Base-by-base conservation (phyloP, 2,329 filamentous ascomycete genomes). In the Rachicladosporium sp. region DNA sequence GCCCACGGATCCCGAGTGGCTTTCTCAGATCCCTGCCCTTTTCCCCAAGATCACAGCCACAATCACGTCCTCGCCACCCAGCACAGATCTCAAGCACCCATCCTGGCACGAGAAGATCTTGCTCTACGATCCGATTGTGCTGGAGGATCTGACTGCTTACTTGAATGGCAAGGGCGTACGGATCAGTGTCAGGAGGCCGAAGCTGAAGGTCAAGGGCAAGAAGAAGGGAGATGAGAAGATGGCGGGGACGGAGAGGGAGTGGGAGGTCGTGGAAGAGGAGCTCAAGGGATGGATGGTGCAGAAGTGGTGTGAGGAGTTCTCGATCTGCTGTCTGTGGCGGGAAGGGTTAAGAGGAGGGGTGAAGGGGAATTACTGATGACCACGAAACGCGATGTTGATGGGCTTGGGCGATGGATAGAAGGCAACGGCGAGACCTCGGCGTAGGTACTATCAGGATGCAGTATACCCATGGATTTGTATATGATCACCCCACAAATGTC, bases 41-140 rank as follows among this genome's bases (percentile, higher is more conserved):
- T 68, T 66, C 43, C 50, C 54, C 1, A 55, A 59, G 29, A 73
- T 78, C 37, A 69, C 68, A 4, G 50, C 57, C 8, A 64, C 67
- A 2, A 59, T 78, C 29, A 67, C 62, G 30, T 54, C 57, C 4
- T 62, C 68, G 27, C 54, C 62, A 12, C 62, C 60, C 4, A 59
- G 60, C 2, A 60, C 57, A 6, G 56, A 70, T 41, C 55, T 58
- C 5, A 57, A 52, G 4, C 53, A 57, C 2, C 70, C 68, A 2
- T 86, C 76, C 2, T 96, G 88, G 84, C 71, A 93, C 50, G 86
- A 96, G 61, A 93, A 87, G 63, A 95, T 98, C 35, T 67, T 96
- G 4, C 75, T 96, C 57, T 96, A 93, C 56, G 88, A 96, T 51
- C 86, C 89, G 0, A 81, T 98, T 33, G 71, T 91, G 1, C 62